Evolutionary conservation across 352 stramenopile species (phyloP).

Genomic region (Phytopythium kandeliae): DNA sequence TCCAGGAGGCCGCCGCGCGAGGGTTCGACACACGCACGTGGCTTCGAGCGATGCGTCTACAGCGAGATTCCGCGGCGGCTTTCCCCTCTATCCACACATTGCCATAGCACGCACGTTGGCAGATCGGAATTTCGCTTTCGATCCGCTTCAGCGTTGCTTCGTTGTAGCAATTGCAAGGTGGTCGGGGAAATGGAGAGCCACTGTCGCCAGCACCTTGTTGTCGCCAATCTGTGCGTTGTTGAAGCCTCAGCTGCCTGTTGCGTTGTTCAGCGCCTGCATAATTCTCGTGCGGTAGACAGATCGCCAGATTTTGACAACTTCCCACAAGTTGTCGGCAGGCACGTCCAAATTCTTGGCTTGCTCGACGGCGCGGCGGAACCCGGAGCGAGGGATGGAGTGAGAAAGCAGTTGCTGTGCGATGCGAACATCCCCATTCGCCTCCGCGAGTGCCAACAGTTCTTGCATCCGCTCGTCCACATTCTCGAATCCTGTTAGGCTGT

Average conservation of each 20-base stretch:
- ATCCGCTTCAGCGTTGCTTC: too few relatives aligned
- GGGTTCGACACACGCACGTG: conserved; percentile 1
- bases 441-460: conserved; percentile 38
- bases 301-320: conserved; percentile 51
- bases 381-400: conserved; percentile 19
- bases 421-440: conserved; percentile 40
- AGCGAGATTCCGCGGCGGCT: neutral
- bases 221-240: neutral
- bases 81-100: neutral
- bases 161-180: too few relatives aligned
- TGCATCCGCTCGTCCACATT: conserved; percentile 8
- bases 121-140: too few relatives aligned
- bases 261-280: conserved; percentile 23
- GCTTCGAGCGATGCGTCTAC: neutral
- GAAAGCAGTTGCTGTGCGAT: conserved; percentile 35
- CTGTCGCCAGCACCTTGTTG: too few relatives aligned
- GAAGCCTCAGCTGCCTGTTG: neutral
- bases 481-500: neutral
- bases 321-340: conserved; percentile 24
- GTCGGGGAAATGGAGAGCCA: too few relatives aligned
- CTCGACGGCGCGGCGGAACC: conserved; percentile 34
- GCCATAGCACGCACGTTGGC: too few relatives aligned
- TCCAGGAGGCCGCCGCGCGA: neutral
- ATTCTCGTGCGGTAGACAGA: conserved; percentile 46
- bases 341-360: conserved; percentile 35